These are phyloP conservation scores for Camellia oleifera DNA, from an alignment of 179 eudicot species.

Conservation along the genomic window DNA sequence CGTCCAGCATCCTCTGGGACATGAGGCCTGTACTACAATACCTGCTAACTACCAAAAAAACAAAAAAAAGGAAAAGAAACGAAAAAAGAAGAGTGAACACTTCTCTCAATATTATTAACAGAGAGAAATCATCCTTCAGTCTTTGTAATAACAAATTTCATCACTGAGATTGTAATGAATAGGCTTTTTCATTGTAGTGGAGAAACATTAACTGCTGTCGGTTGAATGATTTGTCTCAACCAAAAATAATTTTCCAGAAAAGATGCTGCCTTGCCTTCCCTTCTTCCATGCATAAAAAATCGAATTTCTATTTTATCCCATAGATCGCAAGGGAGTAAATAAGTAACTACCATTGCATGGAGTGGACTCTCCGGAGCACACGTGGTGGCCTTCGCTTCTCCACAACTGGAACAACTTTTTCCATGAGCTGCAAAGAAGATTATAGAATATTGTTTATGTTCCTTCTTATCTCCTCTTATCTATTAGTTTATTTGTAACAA, in stretches of 20 bases:
- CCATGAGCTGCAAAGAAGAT: constrained; percentile 61
- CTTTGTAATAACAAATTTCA: neutral
- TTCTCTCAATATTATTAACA: neutral
- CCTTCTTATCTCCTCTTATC: neutral
- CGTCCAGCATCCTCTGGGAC: neutral
- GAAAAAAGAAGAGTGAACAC: neutral
- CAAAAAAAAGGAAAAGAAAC: too few relatives aligned
- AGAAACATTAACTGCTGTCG: neutral
- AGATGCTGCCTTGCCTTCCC: neutral
- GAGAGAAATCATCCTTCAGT: neutral
- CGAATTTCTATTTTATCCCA: neutral
- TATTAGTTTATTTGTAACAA: neutral
- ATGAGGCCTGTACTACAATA: too few relatives aligned
- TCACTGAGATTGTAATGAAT: neutral
- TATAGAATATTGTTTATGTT: too few relatives aligned
- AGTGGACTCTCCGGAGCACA: constrained; percentile 49
- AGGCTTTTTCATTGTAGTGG: neutral
- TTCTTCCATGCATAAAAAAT: neutral
- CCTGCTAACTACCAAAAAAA: neutral
- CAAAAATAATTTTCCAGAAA: constrained; percentile 1
- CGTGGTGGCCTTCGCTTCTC: constrained; percentile 60
- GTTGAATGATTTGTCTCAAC: neutral
- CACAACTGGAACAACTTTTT: constrained; percentile 61
- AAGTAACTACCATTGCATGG: constrained; percentile 46
- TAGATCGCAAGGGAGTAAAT: neutral